A percentile compares a stretch with the other conserved stretches of the same genome.
Conservation (phyloP, 2,329 filamentous ascomycete genomes). For the Hirsutella rhossiliensis region DNA sequence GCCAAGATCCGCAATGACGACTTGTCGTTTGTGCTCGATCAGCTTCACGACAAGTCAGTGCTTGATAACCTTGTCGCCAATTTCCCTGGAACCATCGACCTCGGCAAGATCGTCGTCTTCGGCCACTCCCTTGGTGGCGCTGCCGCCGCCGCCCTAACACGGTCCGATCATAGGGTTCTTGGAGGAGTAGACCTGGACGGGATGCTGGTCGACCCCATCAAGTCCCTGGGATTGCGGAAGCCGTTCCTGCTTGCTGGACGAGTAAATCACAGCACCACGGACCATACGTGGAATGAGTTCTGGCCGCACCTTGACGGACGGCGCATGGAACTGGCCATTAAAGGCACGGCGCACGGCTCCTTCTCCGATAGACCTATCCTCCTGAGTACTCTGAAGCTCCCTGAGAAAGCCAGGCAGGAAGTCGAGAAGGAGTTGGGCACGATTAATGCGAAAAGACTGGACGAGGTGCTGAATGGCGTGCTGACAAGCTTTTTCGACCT, state of each 20-base stretch:
- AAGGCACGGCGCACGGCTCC: conserved; percentile 15
- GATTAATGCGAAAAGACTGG: conserved; percentile 6
- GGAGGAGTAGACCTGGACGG: too few relatives aligned
- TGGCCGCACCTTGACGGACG: conserved; percentile 13
- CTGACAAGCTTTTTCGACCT: conserved; percentile 11
- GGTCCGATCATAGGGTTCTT: too few relatives aligned
- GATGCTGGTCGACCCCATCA: too few relatives aligned
- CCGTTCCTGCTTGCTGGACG: conserved; percentile 14
- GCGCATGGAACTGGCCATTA: conserved; percentile 12
- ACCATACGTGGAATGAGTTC: conserved; percentile 19
- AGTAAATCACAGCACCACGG: conserved; percentile 14
- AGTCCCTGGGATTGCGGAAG: too few relatives aligned
- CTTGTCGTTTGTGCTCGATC: too few relatives aligned
- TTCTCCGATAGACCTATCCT: conserved; percentile 19
- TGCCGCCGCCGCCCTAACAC: too few relatives aligned
- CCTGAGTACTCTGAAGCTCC: conserved; percentile 11
- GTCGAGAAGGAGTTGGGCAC: conserved; percentile 7
- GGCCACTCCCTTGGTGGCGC: too few relatives aligned
- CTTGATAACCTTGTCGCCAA: too few relatives aligned
- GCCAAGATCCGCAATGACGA: too few relatives aligned
- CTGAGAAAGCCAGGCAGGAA: conserved; percentile 2
- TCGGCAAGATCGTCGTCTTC: too few relatives aligned
- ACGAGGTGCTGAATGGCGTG: conserved; percentile 9
- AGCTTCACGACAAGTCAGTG: too few relatives aligned
- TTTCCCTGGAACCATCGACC: too few relatives aligned